Conservation (phyloP, 1,284 basidiomycete species). For the Puccinia polysora region DNA sequence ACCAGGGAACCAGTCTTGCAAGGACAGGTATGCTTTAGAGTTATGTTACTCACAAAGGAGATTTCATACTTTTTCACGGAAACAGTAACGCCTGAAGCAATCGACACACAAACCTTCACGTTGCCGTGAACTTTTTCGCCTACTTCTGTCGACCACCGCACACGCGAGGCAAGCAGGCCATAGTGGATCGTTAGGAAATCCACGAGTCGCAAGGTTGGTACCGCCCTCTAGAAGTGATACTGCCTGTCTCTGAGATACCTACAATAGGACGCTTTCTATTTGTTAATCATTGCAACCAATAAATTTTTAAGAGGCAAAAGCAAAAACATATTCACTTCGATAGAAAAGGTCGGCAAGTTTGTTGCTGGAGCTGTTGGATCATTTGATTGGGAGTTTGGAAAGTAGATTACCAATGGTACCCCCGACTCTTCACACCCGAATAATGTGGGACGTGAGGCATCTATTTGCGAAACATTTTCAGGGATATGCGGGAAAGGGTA, state of each 20-base stretch:
- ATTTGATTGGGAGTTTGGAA: conserved; percentile 3
- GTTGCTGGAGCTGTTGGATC: neutral
- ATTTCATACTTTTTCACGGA: too few species aligned
- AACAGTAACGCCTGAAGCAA: conserved; percentile 19
- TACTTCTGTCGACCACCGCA: conserved; percentile 17
- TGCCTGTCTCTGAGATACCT: neutral
- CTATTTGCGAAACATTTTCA: neutral
- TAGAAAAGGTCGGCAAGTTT: conserved; percentile 14
- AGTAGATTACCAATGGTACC: conserved; percentile 5
- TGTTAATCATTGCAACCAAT: neutral
- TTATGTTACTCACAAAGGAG: too few species aligned
- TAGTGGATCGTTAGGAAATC: conserved; percentile 21
- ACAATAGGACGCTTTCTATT: too few species aligned
- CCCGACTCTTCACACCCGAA: conserved; percentile 16
- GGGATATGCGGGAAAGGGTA: conserved; percentile 24
- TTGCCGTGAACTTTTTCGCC: neutral
- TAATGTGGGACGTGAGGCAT: conserved; percentile 1
- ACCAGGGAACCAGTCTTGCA: too few species aligned
- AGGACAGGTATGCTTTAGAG: too few species aligned
- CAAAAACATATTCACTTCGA: neutral
- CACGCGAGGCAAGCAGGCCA: conserved; percentile 26
- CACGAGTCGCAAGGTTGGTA: conserved; percentile 11
- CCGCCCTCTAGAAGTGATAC: conserved; percentile 2
- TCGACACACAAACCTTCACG: neutral
- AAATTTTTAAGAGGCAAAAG: neutral